Evolutionary conservation across 495 filamentous ascomycete species (phyloP), one percentile per base, ranked within the genome.

Genomic region (Aeminium ludgeri): DNA sequence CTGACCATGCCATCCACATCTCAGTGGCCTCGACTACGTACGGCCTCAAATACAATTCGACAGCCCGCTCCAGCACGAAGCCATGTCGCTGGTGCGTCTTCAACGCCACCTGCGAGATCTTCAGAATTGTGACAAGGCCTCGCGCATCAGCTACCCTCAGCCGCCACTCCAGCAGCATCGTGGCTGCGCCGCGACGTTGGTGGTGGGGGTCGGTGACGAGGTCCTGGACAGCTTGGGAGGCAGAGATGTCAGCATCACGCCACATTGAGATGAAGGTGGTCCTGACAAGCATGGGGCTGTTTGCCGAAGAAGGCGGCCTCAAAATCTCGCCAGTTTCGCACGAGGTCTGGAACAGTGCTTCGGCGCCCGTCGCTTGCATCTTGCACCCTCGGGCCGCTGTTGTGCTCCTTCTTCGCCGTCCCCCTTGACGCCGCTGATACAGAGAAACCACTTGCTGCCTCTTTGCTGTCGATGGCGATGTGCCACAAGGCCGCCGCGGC

Each of bases 111-210:
- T 1, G n/a, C 2, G 40, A 39, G 10, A 34, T 34, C 4, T 3
- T 19, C n/a, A 49, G 19, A 1, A 20, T 23, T 5, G 6, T 17
- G 2, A 44, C 16, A 2, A 44, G 8, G 10, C 35, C 35, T 1
- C 10, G 23, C 25, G 27, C 41, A 20, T 44, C 45, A 5, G 45
- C 45, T 12, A 30, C 16, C 1, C 35, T 30, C 20, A 40, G 36
- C 15, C 39, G 39, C 35, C 36, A 40, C 20, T 33, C 4, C 12
- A 51, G 39, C 10, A 51, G 40, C 45, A 48, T 29, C 2, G 16
- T 35, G 6, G 46, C 49, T 8, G 49, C 49, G 16, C 49, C 49
- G n/a, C 49, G 45, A 10, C 49, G 34, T 30, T 51, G 45, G 35
- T 51, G 49, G 3, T 32, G 7, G 11, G 49, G 49, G 20, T 44